Base-by-base conservation (phyloP, 768 basidiomycete species). In the Chlorophyllum brunneum region DNA sequence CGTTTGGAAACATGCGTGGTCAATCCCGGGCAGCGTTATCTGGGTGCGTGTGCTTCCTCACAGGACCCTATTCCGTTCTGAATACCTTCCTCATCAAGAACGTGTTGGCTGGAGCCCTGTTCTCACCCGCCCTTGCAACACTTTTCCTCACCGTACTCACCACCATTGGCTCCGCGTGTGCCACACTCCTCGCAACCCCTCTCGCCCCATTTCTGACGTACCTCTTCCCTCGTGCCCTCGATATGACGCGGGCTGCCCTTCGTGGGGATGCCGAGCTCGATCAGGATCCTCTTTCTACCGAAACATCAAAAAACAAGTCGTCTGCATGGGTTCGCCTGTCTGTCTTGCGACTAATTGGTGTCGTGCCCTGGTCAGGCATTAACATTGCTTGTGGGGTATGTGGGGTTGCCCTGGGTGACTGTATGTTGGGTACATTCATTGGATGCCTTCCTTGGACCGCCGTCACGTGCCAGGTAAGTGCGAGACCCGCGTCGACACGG, bases 1-100 rank as follows among this genome's bases (percentile, higher is more conserved):
- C 3, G 72, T 92, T 24, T 98, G 93, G 92, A 97, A 94, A 69
- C 95, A 98, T 66, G 92, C 94, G 3, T 98, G 94, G 95, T 94
- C 91, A 54, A 81, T 98, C 53, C 95, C 95, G 7, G 95, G 95
- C 5, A 93, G 91, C 58, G 92, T 95, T 42, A 77, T 95, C 43
- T 86, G 94, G 86, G 90, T 90, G 56, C 51, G 85, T 74, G 55
- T 61, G 50, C 42, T 22, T 43, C 54, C 51, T 55, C 37, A 63
- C 55, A 38, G 39, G 37, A 37, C 51, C 45, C 38, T 49, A 18
- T 27, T 59, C 46, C 54, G 24, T 48, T 54, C 43, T 45, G 29
- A 40, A 47, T 45, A 45, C 29, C n/a, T 54, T 46, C 40, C 41
- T 56, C 48, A 30, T 54, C 20, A 61, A 94, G 90, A 97, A 97